Conservation (phyloP, 306 rosid species). For the Acacia crassicarpa region DNA sequence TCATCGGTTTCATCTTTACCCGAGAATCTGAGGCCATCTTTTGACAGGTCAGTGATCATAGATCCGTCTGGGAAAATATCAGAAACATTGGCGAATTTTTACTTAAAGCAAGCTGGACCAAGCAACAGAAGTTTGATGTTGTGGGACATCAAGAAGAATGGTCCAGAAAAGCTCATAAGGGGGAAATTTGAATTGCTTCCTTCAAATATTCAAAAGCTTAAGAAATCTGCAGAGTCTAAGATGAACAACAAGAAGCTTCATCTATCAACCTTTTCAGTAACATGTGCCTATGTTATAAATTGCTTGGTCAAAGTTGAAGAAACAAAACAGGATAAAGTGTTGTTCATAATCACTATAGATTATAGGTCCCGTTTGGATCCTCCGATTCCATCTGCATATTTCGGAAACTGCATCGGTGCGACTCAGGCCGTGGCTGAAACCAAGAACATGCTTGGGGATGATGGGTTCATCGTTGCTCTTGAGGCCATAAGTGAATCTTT, state of each 20-base stretch:
- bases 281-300: not conserved
- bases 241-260: not conserved
- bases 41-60: not conserved
- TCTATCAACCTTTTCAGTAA: not conserved
- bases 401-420: not conserved
- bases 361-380: not conserved
- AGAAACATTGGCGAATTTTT: not conserved
- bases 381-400: not conserved
- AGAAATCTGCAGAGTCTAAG: not conserved
- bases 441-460: not conserved
- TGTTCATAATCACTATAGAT: not conserved
- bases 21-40: not conserved
- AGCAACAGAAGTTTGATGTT: not conserved
- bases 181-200: not conserved
- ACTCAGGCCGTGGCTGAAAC: not conserved
- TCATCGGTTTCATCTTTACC: not conserved
- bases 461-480: not conserved
- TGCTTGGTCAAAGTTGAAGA: not conserved
- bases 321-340: not conserved
- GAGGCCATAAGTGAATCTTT: constrained; percentile 25
- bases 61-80: not conserved
- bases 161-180: not conserved
- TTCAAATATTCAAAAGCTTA: not conserved
- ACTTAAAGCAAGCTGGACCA: not conserved
- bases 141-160: not conserved